phyloP scores from a whole-genome alignment of 2,329 filamentous ascomycete species.

The Geosmithia morbida region DNA sequence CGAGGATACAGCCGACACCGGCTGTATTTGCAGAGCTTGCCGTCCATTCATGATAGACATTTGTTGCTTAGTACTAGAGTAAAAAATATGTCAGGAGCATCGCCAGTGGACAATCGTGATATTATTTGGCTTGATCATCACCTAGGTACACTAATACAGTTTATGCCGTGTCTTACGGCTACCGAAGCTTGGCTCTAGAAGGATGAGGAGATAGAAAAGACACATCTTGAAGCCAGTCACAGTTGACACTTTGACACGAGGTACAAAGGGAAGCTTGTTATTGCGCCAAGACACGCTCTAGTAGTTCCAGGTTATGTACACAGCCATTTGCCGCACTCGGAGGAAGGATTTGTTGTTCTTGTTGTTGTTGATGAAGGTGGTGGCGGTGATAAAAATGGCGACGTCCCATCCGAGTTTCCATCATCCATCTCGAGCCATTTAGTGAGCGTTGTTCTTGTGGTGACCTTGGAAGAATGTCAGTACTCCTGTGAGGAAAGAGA shows the following conservation, averaged over 20 bases:
- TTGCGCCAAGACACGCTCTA: conserved; percentile 18
- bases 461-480: conserved; percentile 50
- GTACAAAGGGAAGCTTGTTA: conserved; percentile 20
- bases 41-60: too few relatives aligned
- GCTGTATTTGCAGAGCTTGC: too few relatives aligned
- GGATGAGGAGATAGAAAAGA: neutral
- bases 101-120: too few relatives aligned
- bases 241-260: neutral
- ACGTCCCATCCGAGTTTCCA: neutral
- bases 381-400: neutral
- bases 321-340: conserved; percentile 8
- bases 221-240: neutral
- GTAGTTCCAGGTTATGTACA: conserved; percentile 30
- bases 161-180: too few relatives aligned
- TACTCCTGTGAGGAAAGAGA: neutral
- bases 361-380: too few relatives aligned
- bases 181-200: neutral
- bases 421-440: conserved; percentile 20
- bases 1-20: too few relatives aligned
- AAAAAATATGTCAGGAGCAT: too few relatives aligned
- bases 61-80: too few relatives aligned
- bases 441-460: conserved; percentile 99
- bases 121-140: too few relatives aligned
- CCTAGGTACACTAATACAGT: too few relatives aligned
- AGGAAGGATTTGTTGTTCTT: neutral